These are phyloP conservation scores for Myriosclerotinia scirpicola DNA, from an alignment of 2,329 filamentous ascomycete genomes.

Conservation along the genomic window DNA sequence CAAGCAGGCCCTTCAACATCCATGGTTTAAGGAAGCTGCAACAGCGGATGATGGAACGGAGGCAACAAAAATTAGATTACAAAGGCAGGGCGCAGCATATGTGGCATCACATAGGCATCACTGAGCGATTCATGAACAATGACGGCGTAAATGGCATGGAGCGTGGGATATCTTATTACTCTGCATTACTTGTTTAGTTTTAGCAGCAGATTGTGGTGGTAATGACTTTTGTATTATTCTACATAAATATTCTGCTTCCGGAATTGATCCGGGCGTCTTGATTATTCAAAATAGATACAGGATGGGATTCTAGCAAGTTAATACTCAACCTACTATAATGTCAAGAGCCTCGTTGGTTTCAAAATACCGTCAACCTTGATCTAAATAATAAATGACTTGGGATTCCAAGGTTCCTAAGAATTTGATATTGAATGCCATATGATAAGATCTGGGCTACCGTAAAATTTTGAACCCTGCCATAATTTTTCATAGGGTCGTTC, in stretches of 20 bases:
- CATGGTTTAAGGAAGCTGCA: conserved; percentile 66
- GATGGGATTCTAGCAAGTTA: conserved; percentile 2
- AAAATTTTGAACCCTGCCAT: conserved; percentile 5
- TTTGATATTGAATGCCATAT: conserved; percentile 15
- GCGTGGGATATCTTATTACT: conserved; percentile 31
- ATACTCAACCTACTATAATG: conserved; percentile 7
- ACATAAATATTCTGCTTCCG: conserved; percentile 23
- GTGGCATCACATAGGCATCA: conserved; percentile 31
- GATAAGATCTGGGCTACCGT: conserved; percentile 13
- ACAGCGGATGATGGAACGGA: conserved; percentile 67
- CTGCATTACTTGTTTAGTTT: conserved; percentile 27
- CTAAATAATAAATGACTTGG: not conserved
- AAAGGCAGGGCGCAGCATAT: conserved; percentile 33
- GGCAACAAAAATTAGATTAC: conserved; percentile 59
- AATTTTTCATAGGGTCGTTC: not conserved
- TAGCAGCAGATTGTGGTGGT: conserved; percentile 23
- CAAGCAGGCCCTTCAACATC: conserved; percentile 63
- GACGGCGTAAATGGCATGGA: conserved; percentile 36
- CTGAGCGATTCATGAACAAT: conserved; percentile 36
- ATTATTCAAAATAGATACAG: conserved; percentile 24
- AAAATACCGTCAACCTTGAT: not conserved
- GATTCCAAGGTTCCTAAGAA: not conserved
- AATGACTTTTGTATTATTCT: conserved; percentile 26
- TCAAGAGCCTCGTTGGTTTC: conserved; percentile 6
- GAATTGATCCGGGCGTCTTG: conserved; percentile 22